Conservation (phyloP, 1,284 basidiomycete genomes). For the Vanrija sp. region DNA sequence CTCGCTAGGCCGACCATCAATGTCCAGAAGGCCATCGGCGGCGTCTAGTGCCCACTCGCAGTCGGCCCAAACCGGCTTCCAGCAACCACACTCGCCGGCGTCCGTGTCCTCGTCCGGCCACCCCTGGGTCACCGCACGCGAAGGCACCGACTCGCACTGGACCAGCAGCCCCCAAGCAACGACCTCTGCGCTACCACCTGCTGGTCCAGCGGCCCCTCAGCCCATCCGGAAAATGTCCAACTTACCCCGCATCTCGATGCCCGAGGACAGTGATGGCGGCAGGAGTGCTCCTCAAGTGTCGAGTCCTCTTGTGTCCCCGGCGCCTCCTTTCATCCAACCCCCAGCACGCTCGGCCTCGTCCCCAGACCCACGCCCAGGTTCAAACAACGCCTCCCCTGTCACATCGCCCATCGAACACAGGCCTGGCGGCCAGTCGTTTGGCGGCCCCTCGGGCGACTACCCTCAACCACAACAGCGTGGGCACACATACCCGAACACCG, state of each 20-base stretch:
- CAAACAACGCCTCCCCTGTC: conserved; percentile 19
- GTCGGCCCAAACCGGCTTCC: neutral
- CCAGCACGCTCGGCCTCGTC: conserved; percentile 38
- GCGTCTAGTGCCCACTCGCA: conserved; percentile 1
- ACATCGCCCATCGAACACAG: conserved; percentile 24
- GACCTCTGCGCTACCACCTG: neutral
- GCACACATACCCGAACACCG: neutral
- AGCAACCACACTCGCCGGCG: conserved; percentile 18
- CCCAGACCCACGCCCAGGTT: conserved; percentile 29
- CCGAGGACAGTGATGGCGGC: conserved; percentile 10
- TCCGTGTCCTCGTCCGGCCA: conserved; percentile 23
- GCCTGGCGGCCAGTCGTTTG: neutral
- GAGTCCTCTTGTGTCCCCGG: conserved; percentile 5
- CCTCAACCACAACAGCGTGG: neutral
- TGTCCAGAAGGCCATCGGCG: conserved; percentile 20
- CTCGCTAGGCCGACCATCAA: neutral
- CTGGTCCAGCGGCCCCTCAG: neutral
- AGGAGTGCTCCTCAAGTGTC: conserved; percentile 23
- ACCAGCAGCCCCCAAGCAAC: conserved; percentile 1
- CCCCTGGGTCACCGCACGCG: neutral
- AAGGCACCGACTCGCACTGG: conserved; percentile 5
- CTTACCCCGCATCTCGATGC: conserved; percentile 25
- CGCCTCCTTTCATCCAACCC: conserved; percentile 3
- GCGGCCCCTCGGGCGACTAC: neutral
- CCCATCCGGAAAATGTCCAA: conserved; percentile 10